phyloP scores from a whole-genome alignment of 768 basidiomycete genomes.

The Cystoderma amianthinum region DNA sequence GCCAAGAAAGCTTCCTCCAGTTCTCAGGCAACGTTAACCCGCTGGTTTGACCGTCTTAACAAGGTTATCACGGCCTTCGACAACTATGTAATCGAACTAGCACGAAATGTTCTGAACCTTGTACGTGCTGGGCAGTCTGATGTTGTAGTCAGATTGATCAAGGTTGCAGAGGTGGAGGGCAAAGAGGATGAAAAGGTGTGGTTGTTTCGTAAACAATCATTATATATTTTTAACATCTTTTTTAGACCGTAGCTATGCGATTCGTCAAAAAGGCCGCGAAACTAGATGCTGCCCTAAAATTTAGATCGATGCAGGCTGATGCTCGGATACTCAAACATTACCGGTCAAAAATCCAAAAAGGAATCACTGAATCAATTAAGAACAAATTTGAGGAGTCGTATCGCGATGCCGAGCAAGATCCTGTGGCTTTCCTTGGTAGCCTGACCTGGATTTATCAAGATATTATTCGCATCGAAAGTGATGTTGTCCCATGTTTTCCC shows the following conservation, averaged over 20 bases:
- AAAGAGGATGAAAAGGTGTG: slow-evolving; percentile 89
- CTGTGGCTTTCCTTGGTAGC: slow-evolving; percentile 67
- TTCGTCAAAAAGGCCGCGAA: slow-evolving; percentile 93
- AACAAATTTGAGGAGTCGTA: slow-evolving; percentile 65
- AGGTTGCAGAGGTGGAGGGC: slow-evolving; percentile 91
- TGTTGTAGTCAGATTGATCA: slow-evolving; percentile 88
- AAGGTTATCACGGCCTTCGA: slow-evolving; percentile 80
- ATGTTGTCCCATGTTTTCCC: slow-evolving; percentile 89
- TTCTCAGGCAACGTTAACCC: slow-evolving; percentile 60
- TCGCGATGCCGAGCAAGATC: slow-evolving; percentile 52
- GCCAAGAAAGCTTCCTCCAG: slow-evolving; percentile 75
- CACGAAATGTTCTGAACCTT: slow-evolving; percentile 70
- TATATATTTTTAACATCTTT: slow-evolving; percentile 3
- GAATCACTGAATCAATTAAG: slow-evolving; percentile 72
- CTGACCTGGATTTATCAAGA: slow-evolving; percentile 94
- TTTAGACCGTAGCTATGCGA: slow-evolving; percentile 84
- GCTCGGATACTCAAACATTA: slow-evolving; percentile 95
- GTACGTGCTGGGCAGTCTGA: slow-evolving; percentile 73
- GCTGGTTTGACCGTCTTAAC: slow-evolving; percentile 83
- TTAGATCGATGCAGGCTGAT: slow-evolving; percentile 89
- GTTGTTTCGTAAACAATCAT: neutral
- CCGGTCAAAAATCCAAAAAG: slow-evolving; percentile 79
- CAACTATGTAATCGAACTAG: slow-evolving; percentile 72
- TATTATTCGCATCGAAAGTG: slow-evolving; percentile 84
- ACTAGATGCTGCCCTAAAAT: slow-evolving; percentile 87